Evolutionary conservation across 768 basidiomycete genomes (phyloP), one percentile per base, ranked within the genome.

Genomic region (Hericium erinaceus): DNA sequence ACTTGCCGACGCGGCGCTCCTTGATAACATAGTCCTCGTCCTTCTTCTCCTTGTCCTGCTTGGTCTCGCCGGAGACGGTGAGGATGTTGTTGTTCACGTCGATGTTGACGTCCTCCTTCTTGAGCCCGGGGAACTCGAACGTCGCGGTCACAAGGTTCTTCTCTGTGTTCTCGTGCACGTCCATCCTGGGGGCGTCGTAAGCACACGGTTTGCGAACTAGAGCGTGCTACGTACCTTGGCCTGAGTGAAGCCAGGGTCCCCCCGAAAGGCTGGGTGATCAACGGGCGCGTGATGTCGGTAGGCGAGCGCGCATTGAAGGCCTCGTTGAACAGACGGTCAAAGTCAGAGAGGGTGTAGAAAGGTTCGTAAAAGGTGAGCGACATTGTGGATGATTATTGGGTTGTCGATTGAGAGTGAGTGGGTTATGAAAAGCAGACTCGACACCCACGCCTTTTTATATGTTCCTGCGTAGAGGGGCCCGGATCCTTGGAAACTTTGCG

Each of bases 81-180:
- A 84, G 74, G 13, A 74, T 69, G 56, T 75, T 73, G 56, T 77
- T 73, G 60, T 77, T 72, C 10, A 80, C 67, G 55, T 83, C 80
- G 57, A 84, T 75, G 52, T 68, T 65, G 57, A 83, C 70, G 57
- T 81, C 69, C 51, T 80, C 77, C 28, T 77, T 75, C 58, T 71
- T 71, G 49, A 82, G 68, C 58, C 33, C 33, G 33, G 33, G 33
- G 33, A 33, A 10, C 33, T 84, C 83, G 61, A 82, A 80, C 11
- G 72, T 65, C 26, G 80, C 81, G 2, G 76, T 79, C 52, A 84
- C 75, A 20, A 71, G 63, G 59, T 80, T 79, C 26, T 66, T 68
- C 18, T 77, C 73, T 2, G 61, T 39, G 54, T 80, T 69, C 61
- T 82, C 78, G 59, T 80, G 77, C 12, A 81, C 65, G 60, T 82